phyloP scores from a whole-genome alignment of 2,329 filamentous ascomycete species.

The Aureobasidium sp. region DNA sequence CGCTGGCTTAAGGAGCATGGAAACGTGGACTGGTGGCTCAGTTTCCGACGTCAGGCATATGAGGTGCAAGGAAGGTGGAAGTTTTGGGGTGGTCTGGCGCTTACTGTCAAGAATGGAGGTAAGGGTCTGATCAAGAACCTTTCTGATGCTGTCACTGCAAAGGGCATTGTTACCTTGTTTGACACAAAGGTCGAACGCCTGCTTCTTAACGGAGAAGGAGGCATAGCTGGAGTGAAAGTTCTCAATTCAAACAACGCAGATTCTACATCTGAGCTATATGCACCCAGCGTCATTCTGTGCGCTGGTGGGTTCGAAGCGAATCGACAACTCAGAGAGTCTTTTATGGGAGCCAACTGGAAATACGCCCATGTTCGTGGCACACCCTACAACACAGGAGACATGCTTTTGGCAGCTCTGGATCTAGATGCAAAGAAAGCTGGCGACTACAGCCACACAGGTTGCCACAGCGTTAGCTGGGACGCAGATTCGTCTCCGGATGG shows the following conservation, averaged over 20 bases:
- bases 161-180: slow-evolving; percentile 39
- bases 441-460: slow-evolving; percentile 45
- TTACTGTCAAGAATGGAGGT: slow-evolving; percentile 51
- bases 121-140: slow-evolving; percentile 49
- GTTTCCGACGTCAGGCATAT: slow-evolving; percentile 48
- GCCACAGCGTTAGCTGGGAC: slow-evolving; percentile 58
- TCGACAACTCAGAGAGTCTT: slow-evolving; percentile 45
- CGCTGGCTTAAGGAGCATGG: slow-evolving; percentile 33
- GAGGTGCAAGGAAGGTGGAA: slow-evolving; percentile 51
- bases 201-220: slow-evolving; percentile 25
- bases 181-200: slow-evolving; percentile 39
- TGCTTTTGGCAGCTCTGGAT: slow-evolving; percentile 45
- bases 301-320: slow-evolving; percentile 59
- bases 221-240: slow-evolving; percentile 26
- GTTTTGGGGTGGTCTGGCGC: slow-evolving; percentile 59
- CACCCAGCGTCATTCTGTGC: slow-evolving; percentile 40
- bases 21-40: slow-evolving; percentile 37
- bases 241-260: background rate
- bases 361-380: slow-evolving; percentile 53
- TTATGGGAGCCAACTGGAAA: slow-evolving; percentile 54
- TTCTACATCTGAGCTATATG: slow-evolving; percentile 1
- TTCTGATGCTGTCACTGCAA: slow-evolving; percentile 31
- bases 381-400: slow-evolving; percentile 55
- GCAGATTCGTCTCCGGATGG: slow-evolving; percentile 46
- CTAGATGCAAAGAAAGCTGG: slow-evolving; percentile 45